phyloP scores from a whole-genome alignment of 331 rosid genomes.

The Saraca asoca region DNA sequence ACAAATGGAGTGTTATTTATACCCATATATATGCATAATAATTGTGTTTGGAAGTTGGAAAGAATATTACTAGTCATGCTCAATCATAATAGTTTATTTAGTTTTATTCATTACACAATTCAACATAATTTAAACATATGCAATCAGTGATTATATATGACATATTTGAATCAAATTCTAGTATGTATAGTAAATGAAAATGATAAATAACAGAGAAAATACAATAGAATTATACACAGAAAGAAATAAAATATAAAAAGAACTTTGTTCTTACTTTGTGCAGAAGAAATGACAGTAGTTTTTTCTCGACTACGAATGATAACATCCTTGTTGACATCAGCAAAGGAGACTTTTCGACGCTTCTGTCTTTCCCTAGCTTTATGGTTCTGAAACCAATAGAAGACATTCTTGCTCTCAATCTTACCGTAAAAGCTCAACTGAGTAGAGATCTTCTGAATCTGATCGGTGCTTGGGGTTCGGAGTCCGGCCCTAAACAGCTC shows the following conservation, averaged over 20 bases:
- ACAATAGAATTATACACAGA: too few relatives aligned
- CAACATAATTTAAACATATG: too few relatives aligned
- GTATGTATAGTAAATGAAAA: too few relatives aligned
- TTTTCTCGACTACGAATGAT: constrained; percentile 48
- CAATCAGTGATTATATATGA: too few relatives aligned
- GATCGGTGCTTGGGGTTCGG: constrained; percentile 93
- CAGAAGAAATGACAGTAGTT: constrained; percentile 42
- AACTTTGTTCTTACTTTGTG: constrained; percentile 63
- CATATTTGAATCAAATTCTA: too few relatives aligned
- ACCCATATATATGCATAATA: too few relatives aligned
- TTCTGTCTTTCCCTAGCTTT: constrained; percentile 95
- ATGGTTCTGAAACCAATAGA: constrained; percentile 98
- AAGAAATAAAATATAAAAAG: constrained; percentile 21
- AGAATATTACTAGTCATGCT: too few relatives aligned
- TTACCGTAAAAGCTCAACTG: constrained; percentile 94
- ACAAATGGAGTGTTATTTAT: too few relatives aligned
- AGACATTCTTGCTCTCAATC: constrained; percentile 97
- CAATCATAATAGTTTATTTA: too few relatives aligned
- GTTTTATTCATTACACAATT: too few relatives aligned
- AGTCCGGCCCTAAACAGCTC: constrained; percentile 92
- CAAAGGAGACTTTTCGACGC: constrained; percentile 68
- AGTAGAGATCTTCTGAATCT: constrained; percentile 87
- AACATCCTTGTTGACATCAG: constrained; percentile 50
- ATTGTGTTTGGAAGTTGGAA: too few relatives aligned
- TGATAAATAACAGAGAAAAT: too few relatives aligned